These are phyloP conservation scores for Cylindrotheca closterium DNA, from an alignment of 108 stramenopile species.

Conservation along the genomic window DNA sequence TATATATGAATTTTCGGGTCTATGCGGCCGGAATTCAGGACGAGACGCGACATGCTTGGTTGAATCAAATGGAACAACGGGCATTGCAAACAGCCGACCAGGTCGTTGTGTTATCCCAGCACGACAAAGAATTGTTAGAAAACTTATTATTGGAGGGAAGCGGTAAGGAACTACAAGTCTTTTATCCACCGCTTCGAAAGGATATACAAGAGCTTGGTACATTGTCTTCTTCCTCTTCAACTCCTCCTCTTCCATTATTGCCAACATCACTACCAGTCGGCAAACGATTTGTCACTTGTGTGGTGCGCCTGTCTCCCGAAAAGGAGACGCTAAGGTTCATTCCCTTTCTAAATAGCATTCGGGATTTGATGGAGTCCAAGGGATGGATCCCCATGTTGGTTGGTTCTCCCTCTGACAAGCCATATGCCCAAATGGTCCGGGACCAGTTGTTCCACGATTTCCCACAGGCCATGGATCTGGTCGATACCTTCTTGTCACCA, in stretches of 20 bases:
- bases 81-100: constrained; percentile 39
- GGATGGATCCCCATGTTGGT: constrained; percentile 34
- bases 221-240: not conserved
- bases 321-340: constrained; percentile 42
- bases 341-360: constrained; percentile 23
- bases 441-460: constrained; percentile 13
- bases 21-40: constrained; percentile 23
- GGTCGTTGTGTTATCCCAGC: constrained; percentile 39
- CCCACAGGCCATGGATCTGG: constrained; percentile 10
- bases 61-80: constrained; percentile 31
- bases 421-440: constrained; percentile 36
- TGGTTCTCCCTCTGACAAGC: constrained; percentile 41
- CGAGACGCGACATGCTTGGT: constrained; percentile 26
- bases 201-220: constrained; percentile 41
- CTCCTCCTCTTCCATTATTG: not conserved
- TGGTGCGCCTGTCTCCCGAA: constrained; percentile 48
- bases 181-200: constrained; percentile 43
- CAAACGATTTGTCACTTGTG: constrained; percentile 37
- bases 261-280: constrained; percentile 12
- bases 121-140: constrained; percentile 25
- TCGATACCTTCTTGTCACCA: constrained; percentile 41
- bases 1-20: constrained; percentile 52
- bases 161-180: constrained; percentile 10
- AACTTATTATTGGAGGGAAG: not conserved
- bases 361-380: constrained; percentile 19